Evolutionary conservation across 2,329 filamentous ascomycete genomes (phyloP), one percentile per base, ranked within the genome.

Genomic region (Penicillium sp.): DNA sequence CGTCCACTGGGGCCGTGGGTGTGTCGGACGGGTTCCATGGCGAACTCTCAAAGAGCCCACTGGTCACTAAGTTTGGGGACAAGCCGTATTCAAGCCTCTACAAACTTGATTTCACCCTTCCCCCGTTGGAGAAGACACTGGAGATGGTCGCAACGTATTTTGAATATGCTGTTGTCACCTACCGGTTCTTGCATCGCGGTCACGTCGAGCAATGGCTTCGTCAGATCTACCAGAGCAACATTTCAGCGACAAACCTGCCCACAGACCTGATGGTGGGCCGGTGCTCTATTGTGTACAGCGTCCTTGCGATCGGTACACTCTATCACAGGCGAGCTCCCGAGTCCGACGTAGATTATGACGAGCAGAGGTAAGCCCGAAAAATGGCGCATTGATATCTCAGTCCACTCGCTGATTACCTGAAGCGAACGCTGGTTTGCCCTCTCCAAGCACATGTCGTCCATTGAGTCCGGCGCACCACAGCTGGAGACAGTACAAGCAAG

Each of bases 101-200:
- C 14, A 64, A 69, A 24, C 55, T 60, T 13, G 57, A 61, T 5
- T 57, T 74, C 52, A 50, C 72, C 55, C 39, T 81, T 56, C 69
- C 73, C 22, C 49, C 73, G 55, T 64, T 67, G 4, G 56, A 58
- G 0, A 67, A 71, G 16, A 66, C 74, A 61, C 29, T 67, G 66
- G 69, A 72, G 16, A 65, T 82, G 1, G 65, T 83, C 4, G 72
- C 74, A 8, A 68, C 81, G 5, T 84, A 83, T 44, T 83, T 84
- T 57, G 80, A 83, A 35, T 81, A 81, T 51, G 81, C 79, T 14
- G 78, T 81, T 3, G 79, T 81, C 0, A 83, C 81, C 0, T 81
- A 83, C 59, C 75, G 81, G 5, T 80, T 82, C 52, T 62, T 84
- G n/a, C 80, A 83, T 61, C 71, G 79, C 0, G 79, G 78, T 0